Base-by-base conservation (phyloP, 768 basidiomycete genomes). In the Russula ochroleuca region DNA sequence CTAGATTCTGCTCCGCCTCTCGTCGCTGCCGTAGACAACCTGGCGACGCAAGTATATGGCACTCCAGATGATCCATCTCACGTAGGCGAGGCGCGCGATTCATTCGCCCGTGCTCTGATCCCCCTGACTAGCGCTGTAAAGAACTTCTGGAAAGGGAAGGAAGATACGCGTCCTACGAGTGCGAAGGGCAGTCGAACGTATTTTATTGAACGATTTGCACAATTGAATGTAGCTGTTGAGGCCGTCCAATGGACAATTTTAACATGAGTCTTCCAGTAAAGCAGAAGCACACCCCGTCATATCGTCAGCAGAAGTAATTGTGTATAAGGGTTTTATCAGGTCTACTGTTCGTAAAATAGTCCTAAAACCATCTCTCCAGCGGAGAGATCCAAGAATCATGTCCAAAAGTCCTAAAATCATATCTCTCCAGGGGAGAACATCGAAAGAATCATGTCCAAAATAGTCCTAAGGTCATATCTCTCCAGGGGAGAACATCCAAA, bases 1-100 rank as follows among this genome's bases (percentile, higher is more conserved):
- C 35, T 61, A 11, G 62, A 58, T n/a, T 61, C 62, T 5, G 68
- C 68, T 31, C 48, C 58, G 0, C 61, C 66, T 17, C 55, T 68
- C 37, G 59, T 57, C 47, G 55, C 55, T 19, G 66, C 66, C 13
- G 56, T 60, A 5, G 68, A 68, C 52, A 31, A 67, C 14, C 53
- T 68, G n/a, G 45, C 55, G 17, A 57, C 66, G n/a, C 47, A 57
- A 3, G 28, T 67, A 21, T 67, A 67, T 45, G 50, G 13, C 21
- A 21, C 40, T 13, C 41, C 65, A 2, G 62, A 59, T 8, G n/a
- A 37, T 11, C 52, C 56, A 11, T 33, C 59, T 38, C 23, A 40
- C n/a, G 53, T 64, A 14, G 17, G 19, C 14, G 57, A 63, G 33
- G 57, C 33, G 31, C 65, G 65, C 7, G 45, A 61, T 48, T 59